Evolutionary conservation across 805 yeast genomes (phyloP).

Genomic region (Starmerella vitae): DNA sequence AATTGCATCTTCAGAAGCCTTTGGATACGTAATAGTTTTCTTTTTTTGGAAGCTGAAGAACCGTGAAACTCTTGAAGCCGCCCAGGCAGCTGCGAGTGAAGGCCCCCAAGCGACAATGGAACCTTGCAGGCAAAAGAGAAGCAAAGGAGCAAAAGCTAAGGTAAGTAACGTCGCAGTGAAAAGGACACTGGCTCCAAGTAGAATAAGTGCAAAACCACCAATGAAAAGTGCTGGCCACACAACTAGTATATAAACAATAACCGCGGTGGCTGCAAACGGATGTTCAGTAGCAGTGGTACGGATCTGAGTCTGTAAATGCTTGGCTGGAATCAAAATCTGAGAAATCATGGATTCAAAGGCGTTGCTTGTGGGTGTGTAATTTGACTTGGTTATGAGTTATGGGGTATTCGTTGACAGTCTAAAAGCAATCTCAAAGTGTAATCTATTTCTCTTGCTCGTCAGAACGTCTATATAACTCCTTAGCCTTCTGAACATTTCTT

Average conservation of each 20-base stretch:
- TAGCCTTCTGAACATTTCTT: conserved; percentile 57
- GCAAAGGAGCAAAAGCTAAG: background rate
- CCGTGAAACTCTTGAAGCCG: no score
- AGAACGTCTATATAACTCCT: conserved; percentile 25
- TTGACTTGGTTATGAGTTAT: no score
- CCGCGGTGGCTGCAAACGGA: background rate
- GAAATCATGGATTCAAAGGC: background rate
- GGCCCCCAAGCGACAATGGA: background rate
- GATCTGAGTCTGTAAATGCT: background rate
- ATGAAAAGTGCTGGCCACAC: background rate
- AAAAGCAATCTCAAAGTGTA: background rate
- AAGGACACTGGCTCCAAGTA: background rate
- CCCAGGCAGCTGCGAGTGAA: background rate
- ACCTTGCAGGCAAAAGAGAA: background rate
- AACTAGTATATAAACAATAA: background rate
- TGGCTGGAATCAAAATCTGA: background rate
- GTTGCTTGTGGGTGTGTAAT: no score
- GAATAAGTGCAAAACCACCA: background rate
- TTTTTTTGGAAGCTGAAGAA: no score
- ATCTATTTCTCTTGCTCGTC: background rate
- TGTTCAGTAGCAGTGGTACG: background rate
- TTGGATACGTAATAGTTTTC: no score
- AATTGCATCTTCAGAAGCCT: no score
- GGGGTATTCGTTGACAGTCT: background rate
- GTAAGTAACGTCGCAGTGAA: background rate